A percentile compares a stretch with the other conserved stretches of the same genome.
These are phyloP conservation scores for Neospora caninum DNA, from an alignment of 169 alveolate genomes.

Conservation along the genomic window DNA sequence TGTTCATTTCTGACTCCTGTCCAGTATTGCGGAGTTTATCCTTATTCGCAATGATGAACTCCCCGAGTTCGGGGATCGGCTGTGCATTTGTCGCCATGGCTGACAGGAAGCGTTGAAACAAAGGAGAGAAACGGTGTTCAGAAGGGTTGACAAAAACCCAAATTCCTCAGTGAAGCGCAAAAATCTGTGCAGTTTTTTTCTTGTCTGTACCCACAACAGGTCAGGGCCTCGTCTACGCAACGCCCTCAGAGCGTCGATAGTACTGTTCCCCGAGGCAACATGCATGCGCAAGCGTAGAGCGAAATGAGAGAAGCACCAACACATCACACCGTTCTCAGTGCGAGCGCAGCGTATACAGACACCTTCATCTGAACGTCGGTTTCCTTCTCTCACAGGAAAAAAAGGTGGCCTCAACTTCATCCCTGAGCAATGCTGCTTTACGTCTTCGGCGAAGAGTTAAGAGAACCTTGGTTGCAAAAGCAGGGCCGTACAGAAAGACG, in stretches of 20 bases:
- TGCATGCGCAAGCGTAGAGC: not conserved
- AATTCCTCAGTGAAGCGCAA: not conserved
- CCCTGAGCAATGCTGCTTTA: too few species aligned
- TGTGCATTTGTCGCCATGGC: conserved; percentile 25
- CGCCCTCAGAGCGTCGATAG: not conserved
- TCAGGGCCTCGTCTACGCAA: not conserved
- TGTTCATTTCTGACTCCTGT: conserved; percentile 54
- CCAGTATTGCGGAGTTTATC: conserved; percentile 35
- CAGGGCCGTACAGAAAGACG: too few species aligned
- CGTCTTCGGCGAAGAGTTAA: too few species aligned
- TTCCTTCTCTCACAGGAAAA: too few species aligned
- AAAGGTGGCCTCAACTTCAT: too few species aligned
- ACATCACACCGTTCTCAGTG: too few species aligned
- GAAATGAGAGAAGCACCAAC: not conserved
- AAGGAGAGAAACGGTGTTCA: not conserved
- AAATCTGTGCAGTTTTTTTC: not conserved
- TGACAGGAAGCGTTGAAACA: not conserved
- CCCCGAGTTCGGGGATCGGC: conserved; percentile 69
- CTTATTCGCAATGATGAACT: conserved; percentile 62
- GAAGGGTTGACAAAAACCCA: too few species aligned
- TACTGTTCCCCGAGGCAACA: not conserved
- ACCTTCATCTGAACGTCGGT: too few species aligned
- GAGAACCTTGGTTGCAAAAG: too few species aligned
- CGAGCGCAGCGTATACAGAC: too few species aligned
- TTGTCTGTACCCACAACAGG: not conserved